Base-by-base conservation (phyloP, 192 early-diverging fungal genomes). In the Kickxella alabastrina region DNA sequence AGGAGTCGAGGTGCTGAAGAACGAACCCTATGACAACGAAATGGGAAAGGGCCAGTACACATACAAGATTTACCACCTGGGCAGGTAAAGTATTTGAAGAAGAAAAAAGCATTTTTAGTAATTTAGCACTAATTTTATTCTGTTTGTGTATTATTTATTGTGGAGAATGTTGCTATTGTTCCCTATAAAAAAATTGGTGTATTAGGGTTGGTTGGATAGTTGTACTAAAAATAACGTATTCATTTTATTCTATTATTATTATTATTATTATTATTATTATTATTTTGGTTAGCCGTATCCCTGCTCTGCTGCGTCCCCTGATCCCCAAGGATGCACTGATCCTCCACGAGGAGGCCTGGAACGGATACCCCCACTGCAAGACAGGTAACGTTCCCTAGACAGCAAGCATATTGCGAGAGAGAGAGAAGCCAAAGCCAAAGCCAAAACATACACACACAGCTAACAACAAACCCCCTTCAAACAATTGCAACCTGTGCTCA, bases 341-440 rank as follows among this genome's bases (percentile, higher is more conserved):
- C 43, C 68, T 87, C 28, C 83, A 87, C 62, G 88, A 90, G 54
- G 83, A 84, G 62, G 88, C 88, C 38, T 90, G 88, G 88, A 90
- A 90, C 62, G 88, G 84, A 38, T 90, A 87, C 48, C 88, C 88
- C 6, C 82, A 84, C 66, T 81, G 70, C 62, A 68, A 62, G 54
- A 78, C 75, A 59, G 55, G 70, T 74, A 67, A 61, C 37, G n/a
- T n/a, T n/a, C n/a, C n/a, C n/a, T n/a, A n/a, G n/a, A n/a, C n/a
- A n/a, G n/a, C n/a, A n/a, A n/a, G n/a, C n/a, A n/a, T n/a, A n/a
- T n/a, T n/a, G n/a, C n/a, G n/a, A n/a, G n/a, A n/a, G n/a, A n/a
- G n/a, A n/a, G n/a, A n/a, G n/a, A n/a, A n/a, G n/a, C n/a, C n/a
- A n/a, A n/a, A n/a, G n/a, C n/a, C n/a, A n/a, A n/a, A n/a, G n/a